Evolutionary conservation across 257 asterid genomes (phyloP), one percentile per base, ranked within the genome.

Genomic region (Eustoma russellianum): DNA sequence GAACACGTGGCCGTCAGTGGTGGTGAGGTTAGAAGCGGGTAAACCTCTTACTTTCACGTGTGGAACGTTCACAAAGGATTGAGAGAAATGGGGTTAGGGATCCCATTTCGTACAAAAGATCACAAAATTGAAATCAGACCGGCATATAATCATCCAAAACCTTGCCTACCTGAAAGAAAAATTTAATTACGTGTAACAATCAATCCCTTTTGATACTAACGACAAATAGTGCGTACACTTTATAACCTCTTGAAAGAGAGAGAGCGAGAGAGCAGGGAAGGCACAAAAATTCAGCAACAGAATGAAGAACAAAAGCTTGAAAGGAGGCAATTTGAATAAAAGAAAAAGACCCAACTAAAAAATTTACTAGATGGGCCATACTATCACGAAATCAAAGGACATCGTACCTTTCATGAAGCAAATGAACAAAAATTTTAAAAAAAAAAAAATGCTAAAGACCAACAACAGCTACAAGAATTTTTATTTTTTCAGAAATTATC

Each of bases 111-210:
- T n/a, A n/a, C n/a, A 53, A 55, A 47, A 50, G 45, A 48, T 45
- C 17, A 33, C 30, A 7, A 47, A 49, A 35, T 24, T n/a, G 52
- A 35, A 17, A 71, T 40, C 58, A 57, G 67, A 43, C 40, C 35
- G 33, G 10, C 43, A 38, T 38, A 38, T 8, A 38, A 38, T 28
- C 52, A 24, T 35, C 61, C 52, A 50, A 28, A 17, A 58, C 59
- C 66, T 50, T 46, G 19, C 30, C 1, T 24, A 4, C 30, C 30
- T 24, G 30, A 24, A n/a, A n/a, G n/a, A 24, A 2, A 24, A 1
- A 24, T 24, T 24, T 4, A 24, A 24, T 50, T 41, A 60, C 12
- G 24, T 28, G 46, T 9, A 11, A 14, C 49, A 5, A 33, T 33
- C 15, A 30, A 41, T 35, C 46, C 35, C 16, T 19, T 46, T 48